These are phyloP conservation scores for Boletellus emodensis DNA, from an alignment of 768 basidiomycete species.

Conservation along the genomic window DNA sequence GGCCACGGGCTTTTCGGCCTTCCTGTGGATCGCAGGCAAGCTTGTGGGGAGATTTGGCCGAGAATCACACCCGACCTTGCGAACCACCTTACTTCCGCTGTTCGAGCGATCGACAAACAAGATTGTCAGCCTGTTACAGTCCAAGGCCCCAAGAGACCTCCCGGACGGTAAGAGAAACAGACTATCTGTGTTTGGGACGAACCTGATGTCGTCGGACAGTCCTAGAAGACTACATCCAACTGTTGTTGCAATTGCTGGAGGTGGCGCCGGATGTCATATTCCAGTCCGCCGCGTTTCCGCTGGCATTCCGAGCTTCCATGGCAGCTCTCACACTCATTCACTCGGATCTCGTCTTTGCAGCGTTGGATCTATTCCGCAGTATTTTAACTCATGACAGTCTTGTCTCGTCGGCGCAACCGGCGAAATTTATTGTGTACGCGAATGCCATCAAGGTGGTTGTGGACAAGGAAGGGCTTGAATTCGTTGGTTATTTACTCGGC, in stretches of 20 bases:
- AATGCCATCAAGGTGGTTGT: constrained; percentile 57
- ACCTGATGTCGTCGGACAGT: constrained; percentile 46
- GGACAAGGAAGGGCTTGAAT: constrained; percentile 66
- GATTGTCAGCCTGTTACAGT: constrained; percentile 61
- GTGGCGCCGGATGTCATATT: constrained; percentile 74
- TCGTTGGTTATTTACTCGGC: constrained; percentile 63
- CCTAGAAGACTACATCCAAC: constrained; percentile 89
- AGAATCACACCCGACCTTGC: constrained; percentile 53
- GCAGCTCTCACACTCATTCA: constrained; percentile 80
- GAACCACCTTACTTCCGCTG: constrained; percentile 52
- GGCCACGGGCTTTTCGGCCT: constrained; percentile 75
- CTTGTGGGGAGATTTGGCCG: constrained; percentile 73
- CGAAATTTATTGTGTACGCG: constrained; percentile 62
- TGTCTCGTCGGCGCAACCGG: constrained; percentile 43
- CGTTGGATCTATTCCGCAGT: constrained; percentile 74
- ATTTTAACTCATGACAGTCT: constrained; percentile 77
- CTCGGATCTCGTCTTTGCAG: constrained; percentile 74
- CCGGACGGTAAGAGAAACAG: constrained; percentile 76
- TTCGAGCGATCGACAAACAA: constrained; percentile 78
- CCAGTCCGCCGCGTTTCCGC: constrained; percentile 69
- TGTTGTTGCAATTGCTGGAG: constrained; percentile 66
- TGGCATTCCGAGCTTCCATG: constrained; percentile 73
- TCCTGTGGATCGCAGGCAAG: constrained; percentile 93
- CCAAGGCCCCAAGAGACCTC: constrained; percentile 65
- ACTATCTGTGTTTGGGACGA: not conserved